Percentiles rank a stretch among this genome's conserved stretches.
phyloP scores from a whole-genome alignment of 2,329 filamentous ascomycete genomes.

The Fusarium sacchari region DNA sequence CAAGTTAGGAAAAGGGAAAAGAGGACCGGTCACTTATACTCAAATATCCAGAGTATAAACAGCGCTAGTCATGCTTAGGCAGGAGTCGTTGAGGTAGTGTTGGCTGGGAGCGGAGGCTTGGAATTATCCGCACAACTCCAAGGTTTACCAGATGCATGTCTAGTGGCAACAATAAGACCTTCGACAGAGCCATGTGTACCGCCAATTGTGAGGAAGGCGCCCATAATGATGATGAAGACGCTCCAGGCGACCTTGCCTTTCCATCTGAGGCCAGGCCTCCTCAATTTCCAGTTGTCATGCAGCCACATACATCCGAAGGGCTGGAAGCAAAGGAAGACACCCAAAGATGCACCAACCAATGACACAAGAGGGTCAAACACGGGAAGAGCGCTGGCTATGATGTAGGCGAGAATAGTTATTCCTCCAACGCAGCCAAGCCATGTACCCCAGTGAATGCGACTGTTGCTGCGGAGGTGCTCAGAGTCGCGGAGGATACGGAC shows the following conservation, averaged over 20 bases:
- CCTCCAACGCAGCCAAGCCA: constrained; percentile 40
- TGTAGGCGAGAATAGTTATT: constrained; percentile 22
- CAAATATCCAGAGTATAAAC: neutral
- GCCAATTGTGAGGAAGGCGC: constrained; percentile 24
- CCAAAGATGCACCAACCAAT: constrained; percentile 26
- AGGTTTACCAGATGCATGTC: neutral
- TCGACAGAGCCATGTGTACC: constrained; percentile 28
- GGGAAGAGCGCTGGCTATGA: constrained; percentile 32
- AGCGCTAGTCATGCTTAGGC: neutral
- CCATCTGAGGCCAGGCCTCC: constrained; percentile 5
- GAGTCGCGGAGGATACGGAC: constrained; percentile 44
- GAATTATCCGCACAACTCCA: constrained; percentile 29
- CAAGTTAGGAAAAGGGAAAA: neutral
- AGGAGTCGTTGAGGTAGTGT: neutral
- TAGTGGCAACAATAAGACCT: neutral
- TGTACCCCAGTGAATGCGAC: constrained; percentile 42
- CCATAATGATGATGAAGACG: constrained; percentile 8
- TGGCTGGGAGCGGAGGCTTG: neutral
- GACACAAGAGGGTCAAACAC: constrained; percentile 30
- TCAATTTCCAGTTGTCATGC: constrained; percentile 19
- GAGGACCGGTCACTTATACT: neutral
- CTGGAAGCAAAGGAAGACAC: constrained; percentile 35
- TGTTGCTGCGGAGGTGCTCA: constrained; percentile 44
- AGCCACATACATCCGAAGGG: constrained; percentile 35
- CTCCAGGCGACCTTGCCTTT: constrained; percentile 11